phyloP scores from a whole-genome alignment of 2,329 filamentous ascomycete genomes.

The Cordyceps militaris region DNA sequence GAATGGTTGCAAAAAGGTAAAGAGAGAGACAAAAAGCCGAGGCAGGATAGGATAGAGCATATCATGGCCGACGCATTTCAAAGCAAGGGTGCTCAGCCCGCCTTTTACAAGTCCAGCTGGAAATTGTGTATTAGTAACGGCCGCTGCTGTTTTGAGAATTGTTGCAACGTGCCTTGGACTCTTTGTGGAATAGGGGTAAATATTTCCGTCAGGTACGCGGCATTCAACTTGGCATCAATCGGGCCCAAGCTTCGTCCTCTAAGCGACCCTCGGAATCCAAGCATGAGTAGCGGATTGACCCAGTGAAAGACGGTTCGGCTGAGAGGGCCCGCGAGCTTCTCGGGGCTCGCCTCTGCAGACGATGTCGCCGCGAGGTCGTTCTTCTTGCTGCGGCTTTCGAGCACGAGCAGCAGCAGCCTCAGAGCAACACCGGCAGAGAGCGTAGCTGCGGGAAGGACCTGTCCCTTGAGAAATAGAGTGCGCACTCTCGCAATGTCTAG shows the following conservation, averaged over 20 bases:
- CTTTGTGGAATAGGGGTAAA: neutral
- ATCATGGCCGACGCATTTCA: neutral
- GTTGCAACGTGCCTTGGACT: neutral
- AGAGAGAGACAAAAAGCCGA: neutral
- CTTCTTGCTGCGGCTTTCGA: neutral
- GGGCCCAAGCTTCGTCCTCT: neutral
- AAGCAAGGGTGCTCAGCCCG: neutral
- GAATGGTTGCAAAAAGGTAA: neutral
- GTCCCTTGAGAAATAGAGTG: neutral
- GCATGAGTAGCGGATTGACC: neutral
- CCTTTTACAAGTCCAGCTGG: neutral
- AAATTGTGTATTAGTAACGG: neutral
- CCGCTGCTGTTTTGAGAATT: neutral
- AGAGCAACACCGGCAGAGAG: neutral
- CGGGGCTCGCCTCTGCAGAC: neutral
- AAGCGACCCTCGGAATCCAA: neutral
- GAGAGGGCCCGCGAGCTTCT: neutral
- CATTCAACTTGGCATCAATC: neutral
- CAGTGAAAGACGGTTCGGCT: constrained; percentile 2
- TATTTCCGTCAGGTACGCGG: neutral
- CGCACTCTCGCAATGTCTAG: neutral
- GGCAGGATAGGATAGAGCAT: neutral
- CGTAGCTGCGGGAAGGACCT: neutral
- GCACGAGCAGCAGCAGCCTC: neutral
- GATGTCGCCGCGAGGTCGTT: neutral